Percentiles rank a stretch among this genome's conserved stretches.
These are phyloP conservation scores for Xerocomus nothofagi DNA, from an alignment of 1,284 basidiomycete genomes.

Conservation along the genomic window DNA sequence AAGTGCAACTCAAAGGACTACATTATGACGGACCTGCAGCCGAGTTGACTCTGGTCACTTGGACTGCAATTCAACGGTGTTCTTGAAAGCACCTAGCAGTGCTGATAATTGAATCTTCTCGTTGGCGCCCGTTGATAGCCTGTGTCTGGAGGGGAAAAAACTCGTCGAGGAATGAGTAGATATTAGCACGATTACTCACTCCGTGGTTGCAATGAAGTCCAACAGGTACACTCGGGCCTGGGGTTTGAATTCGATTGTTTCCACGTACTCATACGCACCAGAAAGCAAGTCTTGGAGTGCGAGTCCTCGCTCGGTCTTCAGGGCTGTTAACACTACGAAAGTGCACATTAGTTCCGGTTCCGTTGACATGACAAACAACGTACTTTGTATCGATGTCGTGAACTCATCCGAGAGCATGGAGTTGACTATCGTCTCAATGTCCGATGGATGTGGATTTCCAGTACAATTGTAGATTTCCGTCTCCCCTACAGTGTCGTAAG, in stretches of 20 bases:
- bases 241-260: constrained; percentile 83
- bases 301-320: constrained; percentile 92
- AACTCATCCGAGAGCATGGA: constrained; percentile 98
- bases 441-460: constrained; percentile 91
- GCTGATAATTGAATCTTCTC: constrained; percentile 96
- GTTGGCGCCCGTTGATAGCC: constrained; percentile 88
- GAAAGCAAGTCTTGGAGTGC: constrained; percentile 95
- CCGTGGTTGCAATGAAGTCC: constrained; percentile 86
- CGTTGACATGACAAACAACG: constrained; percentile 29
- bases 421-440: constrained; percentile 91
- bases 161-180: not conserved
- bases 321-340: constrained; percentile 71
- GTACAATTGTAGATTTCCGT: constrained; percentile 96
- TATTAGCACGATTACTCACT: constrained; percentile 55
- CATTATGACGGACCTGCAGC: too few relatives aligned
- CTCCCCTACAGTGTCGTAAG: constrained; percentile 88
- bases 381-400: constrained; percentile 87
- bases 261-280: constrained; percentile 90
- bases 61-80: constrained; percentile 76
- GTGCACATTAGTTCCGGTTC: constrained; percentile 1
- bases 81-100: constrained; percentile 91
- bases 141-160: constrained; percentile 58
- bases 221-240: constrained; percentile 89
- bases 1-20: not conserved
- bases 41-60: constrained; percentile 35